Evolutionary conservation across 768 basidiomycete species (phyloP), one percentile per base, ranked within the genome.

Genomic region (Mycena floridula): DNA sequence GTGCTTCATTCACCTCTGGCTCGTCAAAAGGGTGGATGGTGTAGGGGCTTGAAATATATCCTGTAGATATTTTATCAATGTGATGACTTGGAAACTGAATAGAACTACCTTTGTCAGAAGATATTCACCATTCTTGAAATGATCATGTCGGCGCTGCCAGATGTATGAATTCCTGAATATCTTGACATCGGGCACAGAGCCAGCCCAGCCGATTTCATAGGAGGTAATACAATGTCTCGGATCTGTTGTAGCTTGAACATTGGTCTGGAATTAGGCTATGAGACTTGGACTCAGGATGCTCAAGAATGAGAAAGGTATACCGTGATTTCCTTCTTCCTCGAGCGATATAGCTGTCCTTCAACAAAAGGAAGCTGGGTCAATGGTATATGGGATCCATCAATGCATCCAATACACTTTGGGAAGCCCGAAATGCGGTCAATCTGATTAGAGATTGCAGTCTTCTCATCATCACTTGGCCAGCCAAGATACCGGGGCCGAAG

Each of bases 51-150:
- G 51, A 54, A 4, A 53, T 52, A 47, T 61, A 59, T 3, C 60
- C 60, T 59, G 37, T n/a, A n/a, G n/a, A n/a, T n/a, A n/a, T n/a
- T n/a, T n/a, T n/a, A 7, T 27, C 2, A 25, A 15, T 36, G 11
- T 21, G 36, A 11, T 35, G 20, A 44, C 37, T 24, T 20, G 27
- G 24, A n/a, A n/a, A n/a, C n/a, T n/a, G n/a, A n/a, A n/a, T n/a
- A n/a, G n/a, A n/a, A n/a, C n/a, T n/a, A 53, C 56, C 54, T 59
- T 55, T 49, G 43, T 56, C 45, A 59, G 42, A 32, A 59, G 47
- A 40, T 59, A 59, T 30, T 57, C 28, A n/a, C 47, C 48, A 16
- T 51, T 20, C 22, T 48, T 47, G 24, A 59, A 55, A 30, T 51
- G 50, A 4, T 48, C 13, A 25, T 52, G 45, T 7, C 51, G 50